Evolutionary conservation across 345 rosid species (phyloP), one percentile per base, ranked within the genome.

Genomic region (Psidium guajava): DNA sequence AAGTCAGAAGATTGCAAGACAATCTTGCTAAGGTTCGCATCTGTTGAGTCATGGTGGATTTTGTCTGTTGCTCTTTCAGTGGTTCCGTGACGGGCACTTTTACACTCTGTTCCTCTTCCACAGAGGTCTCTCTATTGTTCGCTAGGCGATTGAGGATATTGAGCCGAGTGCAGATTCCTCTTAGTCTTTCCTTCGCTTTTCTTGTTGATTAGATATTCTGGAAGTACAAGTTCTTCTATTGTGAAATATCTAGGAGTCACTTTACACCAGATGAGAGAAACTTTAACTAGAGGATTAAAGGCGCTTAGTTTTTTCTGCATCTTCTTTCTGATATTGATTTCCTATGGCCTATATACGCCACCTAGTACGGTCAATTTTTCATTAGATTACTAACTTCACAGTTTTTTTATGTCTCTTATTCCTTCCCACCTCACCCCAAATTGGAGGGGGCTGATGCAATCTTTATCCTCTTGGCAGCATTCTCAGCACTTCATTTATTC

Each of bases 401-500:
- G 32, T 36, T 83, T 21, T 21, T 9, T 11, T n/a, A 22, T 47
- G 32, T 57, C 58, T 2, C 64, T 27, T 57, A 44, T 83, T 44
- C 12, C 32, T 44, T 47, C 28, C 61, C 44, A 36, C 42, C 36
- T 36, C 54, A 47, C 50, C 44, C 15, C 28, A 4, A 49, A 64
- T 56, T 42, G n/a, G 42, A 47, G 21, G 56, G 53, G 42, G 15
- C 81, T 86, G 81, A 86, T 51, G 6, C 85, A 54, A 25, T 84
- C 84, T 82, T 90, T 56, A 16, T 82, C 82, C 22, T 44, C 32
- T 49, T 86, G 86, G 53, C 95, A 97, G 99, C 92, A 93, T 90
- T 91, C 98, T 5, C 91, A 90, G 88, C 97, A 97, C 92, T 96
- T 96, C 87, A 25, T 97, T 47, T 96, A 94, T 90, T 95, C 99